phyloP scores from a whole-genome alignment of 1,284 basidiomycete species.

The Fistulina hepatica region DNA sequence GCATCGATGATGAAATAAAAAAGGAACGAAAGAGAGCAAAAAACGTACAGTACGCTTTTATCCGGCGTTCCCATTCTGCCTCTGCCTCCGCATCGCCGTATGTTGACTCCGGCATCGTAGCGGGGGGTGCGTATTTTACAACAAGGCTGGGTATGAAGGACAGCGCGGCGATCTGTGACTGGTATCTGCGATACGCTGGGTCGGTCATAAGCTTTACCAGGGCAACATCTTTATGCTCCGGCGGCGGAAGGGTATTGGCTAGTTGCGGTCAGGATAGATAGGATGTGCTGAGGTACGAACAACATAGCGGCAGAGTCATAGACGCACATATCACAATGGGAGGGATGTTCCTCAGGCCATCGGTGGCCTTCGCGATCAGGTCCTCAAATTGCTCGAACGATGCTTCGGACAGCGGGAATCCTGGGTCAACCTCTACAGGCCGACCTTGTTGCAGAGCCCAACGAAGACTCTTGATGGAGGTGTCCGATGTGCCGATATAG shows the following conservation, averaged over 20 bases:
- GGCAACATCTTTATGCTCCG: slow-evolving; percentile 64
- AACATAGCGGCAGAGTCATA: slow-evolving; percentile 8
- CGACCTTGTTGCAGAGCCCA: slow-evolving; percentile 54
- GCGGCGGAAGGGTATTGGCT: slow-evolving; percentile 74
- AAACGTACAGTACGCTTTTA: slow-evolving; percentile 82
- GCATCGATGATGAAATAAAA: no score
- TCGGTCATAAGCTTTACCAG: slow-evolving; percentile 72
- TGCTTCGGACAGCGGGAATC: no score
- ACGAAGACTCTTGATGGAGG: slow-evolving; percentile 39
- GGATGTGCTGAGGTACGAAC: slow-evolving; percentile 7
- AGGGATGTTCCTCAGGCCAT: slow-evolving; percentile 33
- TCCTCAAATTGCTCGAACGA: slow-evolving; percentile 62
- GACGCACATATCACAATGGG: slow-evolving; percentile 67
- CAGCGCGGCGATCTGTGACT: slow-evolving; percentile 62
- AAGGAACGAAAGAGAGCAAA: slow-evolving; percentile 5
- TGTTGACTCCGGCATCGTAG: slow-evolving; percentile 39
- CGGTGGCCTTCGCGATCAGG: slow-evolving; percentile 51
- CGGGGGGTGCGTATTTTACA: slow-evolving; percentile 74
- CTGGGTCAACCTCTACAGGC: slow-evolving; percentile 61
- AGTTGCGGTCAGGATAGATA: not conserved
- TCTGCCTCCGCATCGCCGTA: slow-evolving; percentile 40
- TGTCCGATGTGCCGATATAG: slow-evolving; percentile 38
- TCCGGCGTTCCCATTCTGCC: slow-evolving; percentile 68
- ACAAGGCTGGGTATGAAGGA: slow-evolving; percentile 67
- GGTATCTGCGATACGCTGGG: slow-evolving; percentile 61